Base-by-base conservation (phyloP, 78 protist species). In the Dictyostelium capitatum region DNA sequence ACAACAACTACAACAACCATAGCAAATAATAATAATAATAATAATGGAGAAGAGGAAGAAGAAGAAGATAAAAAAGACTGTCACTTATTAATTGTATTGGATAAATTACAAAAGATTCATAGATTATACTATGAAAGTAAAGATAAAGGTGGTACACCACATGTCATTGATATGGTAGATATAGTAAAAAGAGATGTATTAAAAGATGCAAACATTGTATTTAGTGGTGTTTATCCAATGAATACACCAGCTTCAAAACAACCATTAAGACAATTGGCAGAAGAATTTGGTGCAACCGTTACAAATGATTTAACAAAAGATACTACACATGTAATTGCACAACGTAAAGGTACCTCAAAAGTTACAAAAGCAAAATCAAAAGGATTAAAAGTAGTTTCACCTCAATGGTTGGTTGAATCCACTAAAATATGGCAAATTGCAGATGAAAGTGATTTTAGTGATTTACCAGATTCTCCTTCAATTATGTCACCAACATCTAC, bases 201-300 rank as follows among this genome's bases (percentile, higher is more conserved):
- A 20, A 72, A 69, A 41, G 80, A 19, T 72, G 32, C 57, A 54
- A 11, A 72, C 43, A 54, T 83, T 15, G 90, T 83, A 12, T 54
- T 83, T 32, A 83, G 90, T 83, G 90, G 90, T 17, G 80, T 83
- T 8, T 83, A 83, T 72, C 90, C 90, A n/a, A 23, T 72, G n/a
- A 14, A 57, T 15, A 69, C 59, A 23, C 80, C 90, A 51, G 11
- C 7, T 53, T 69, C 50, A n/a, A 67, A 48, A 79, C 90, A 83
- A 83, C 90, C 90, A 72, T 41, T 83, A 23, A 53, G 90, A 54
- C 7, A 2, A 5, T 43, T 72, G 47, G 90, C 90, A 53, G 73
- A 54, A 2, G 90, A 83, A 0, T 41, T 83, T 37, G 90, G 90
- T 56, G 81, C 81, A 1, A 14, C 5, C 1, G 90, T 83, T 9